Base-by-base conservation (phyloP, 164 flowering plant genomes). In the Piper longum region DNA sequence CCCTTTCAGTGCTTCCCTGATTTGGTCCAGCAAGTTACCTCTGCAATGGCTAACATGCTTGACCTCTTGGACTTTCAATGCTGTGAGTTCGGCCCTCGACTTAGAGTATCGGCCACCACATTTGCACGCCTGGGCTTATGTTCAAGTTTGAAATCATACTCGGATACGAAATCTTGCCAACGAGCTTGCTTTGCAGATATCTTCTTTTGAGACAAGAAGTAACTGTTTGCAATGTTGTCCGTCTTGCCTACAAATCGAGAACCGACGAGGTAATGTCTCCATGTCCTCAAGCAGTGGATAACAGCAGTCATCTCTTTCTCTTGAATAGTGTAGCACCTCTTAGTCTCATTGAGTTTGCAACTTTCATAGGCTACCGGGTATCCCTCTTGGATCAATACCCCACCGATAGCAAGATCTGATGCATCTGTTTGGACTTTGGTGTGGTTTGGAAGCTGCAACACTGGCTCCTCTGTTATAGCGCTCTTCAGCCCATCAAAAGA, bases 131-230 rank as follows among this genome's bases (percentile, higher is more conserved):
- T 2, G 5, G 57, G 57, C 16, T 55, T 55, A 16, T 55, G 16
- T 4, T 55, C 57, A 16, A 55, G 19, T 5, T 55, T 0, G 4
- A 55, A 13, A 0, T 7, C 16, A 56, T 26, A 71, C 17, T 73
- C 66, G 0, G 16, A 69, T 12, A 73, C 13, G 19, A 66, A 71
- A 7, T 71, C 73, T 12, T 69, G 71, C 73, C 75, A 69, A 0
- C 41, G 56, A 3, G 65, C 65, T 18, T 71, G 66, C 41, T 68
- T 74, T 4, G 70, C 62, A 3, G 66, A 14, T 1, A 69, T 7
- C 62, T 72, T 77, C 57, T 72, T 61, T 55, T 74, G 75, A 0
- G 56, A 60, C 6, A 16, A 5, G 17, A 61, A 61, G 16, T 41
- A 59, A 12, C 42, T 58, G 13, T 45, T 43, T 0, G 40, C 5